phyloP scores from a whole-genome alignment of 768 basidiomycete species.

The Rhodosporidiobolus odoratus region DNA sequence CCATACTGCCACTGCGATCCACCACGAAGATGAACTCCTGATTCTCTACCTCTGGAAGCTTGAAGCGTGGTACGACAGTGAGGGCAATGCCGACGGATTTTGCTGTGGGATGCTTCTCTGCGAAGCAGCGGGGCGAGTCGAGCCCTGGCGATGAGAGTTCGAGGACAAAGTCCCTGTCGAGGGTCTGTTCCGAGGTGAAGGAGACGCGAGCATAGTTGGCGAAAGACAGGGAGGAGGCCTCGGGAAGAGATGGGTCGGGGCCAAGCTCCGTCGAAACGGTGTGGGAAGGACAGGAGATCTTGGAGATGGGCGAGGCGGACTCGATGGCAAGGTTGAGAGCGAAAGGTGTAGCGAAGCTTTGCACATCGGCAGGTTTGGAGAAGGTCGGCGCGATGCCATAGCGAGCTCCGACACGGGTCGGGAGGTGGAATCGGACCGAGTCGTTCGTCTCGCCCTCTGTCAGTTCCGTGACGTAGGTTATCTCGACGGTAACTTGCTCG shows the following conservation, averaged over 20 bases:
- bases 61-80: conserved; percentile 56
- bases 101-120: conserved; percentile 42
- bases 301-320: conserved; percentile 22
- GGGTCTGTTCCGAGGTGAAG: conserved; percentile 48
- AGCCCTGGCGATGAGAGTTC: conserved; percentile 53
- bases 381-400: conserved; percentile 55
- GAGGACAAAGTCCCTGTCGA: conserved; percentile 56
- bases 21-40: conserved; percentile 60
- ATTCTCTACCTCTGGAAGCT: conserved; percentile 47
- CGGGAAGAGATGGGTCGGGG: conserved; percentile 3
- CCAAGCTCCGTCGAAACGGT: conserved; percentile 29
- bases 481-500: conserved; percentile 20
- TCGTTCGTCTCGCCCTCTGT: conserved; percentile 54
- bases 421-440: conserved; percentile 57
- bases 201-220: conserved; percentile 46
- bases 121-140: conserved; percentile 58
- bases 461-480: conserved; percentile 56
- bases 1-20: conserved; percentile 60
- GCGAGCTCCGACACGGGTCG: conserved; percentile 54
- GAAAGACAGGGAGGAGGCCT: conserved; percentile 49
- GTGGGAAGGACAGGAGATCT: conserved; percentile 37
- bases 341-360: conserved; percentile 2
- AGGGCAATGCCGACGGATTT: conserved; percentile 53
- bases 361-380: conserved; percentile 39
- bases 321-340: conserved; percentile 27